These are phyloP conservation scores for Plantago coronopus DNA, from an alignment of 305 asterid species.

Conservation along the genomic window DNA sequence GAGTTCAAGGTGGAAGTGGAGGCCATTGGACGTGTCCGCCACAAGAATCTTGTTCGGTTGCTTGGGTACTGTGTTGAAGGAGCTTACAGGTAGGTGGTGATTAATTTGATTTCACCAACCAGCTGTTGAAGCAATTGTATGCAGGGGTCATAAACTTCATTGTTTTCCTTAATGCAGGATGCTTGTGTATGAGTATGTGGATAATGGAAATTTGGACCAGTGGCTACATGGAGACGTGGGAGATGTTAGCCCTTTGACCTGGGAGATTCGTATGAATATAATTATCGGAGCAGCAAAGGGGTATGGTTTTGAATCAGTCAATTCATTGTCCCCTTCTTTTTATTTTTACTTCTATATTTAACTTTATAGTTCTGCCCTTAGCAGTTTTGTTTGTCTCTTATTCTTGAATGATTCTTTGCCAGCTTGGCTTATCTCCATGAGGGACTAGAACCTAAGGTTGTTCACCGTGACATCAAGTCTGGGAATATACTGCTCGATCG, in stretches of 20 bases:
- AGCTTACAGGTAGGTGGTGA: constrained; percentile 50
- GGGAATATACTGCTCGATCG: constrained; percentile 66
- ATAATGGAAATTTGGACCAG: constrained; percentile 72
- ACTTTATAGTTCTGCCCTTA: background rate
- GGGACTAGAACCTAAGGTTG: constrained; percentile 79
- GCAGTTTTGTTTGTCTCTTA: constrained; percentile 1
- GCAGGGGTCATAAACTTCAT: constrained; percentile 17
- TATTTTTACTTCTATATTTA: background rate
- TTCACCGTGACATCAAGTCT: constrained; percentile 74
- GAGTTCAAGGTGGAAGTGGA: constrained; percentile 82
- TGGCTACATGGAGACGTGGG: constrained; percentile 87
- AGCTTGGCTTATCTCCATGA: constrained; percentile 74
- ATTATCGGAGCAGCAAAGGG: constrained; percentile 70
- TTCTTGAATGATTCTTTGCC: constrained; percentile 9
- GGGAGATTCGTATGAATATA: constrained; percentile 65
- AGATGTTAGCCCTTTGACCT: constrained; percentile 65
- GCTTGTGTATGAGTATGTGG: constrained; percentile 77
- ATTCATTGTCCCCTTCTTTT: constrained; percentile 12
- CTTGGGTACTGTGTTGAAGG: constrained; percentile 80
- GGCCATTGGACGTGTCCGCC: constrained; percentile 69
- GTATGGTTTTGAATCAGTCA: constrained; percentile 35
- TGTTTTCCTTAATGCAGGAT: constrained; percentile 37
- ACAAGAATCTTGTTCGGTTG: constrained; percentile 71
- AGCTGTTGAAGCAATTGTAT: background rate
- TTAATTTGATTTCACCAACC: constrained; percentile 6